A percentile compares a stretch with the other conserved stretches of the same genome.
Evolutionary conservation across 352 stramenopile species (phyloP).

Genomic region (Phytophthora cryptogea): DNA sequence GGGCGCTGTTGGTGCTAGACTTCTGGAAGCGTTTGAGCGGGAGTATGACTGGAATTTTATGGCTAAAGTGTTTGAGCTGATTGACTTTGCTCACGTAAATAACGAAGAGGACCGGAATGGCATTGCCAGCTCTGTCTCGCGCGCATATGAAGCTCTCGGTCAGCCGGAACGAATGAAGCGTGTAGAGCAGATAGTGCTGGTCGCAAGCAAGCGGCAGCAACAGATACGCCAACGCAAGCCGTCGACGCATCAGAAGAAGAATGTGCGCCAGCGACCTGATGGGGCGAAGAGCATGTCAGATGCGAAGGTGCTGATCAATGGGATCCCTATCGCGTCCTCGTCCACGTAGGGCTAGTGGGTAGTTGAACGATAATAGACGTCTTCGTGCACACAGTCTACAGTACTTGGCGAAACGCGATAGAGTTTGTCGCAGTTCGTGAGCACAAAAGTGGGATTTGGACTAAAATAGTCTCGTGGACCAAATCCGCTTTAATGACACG

Average conservation of each 20-base stretch:
- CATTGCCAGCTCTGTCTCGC: constrained; percentile 33
- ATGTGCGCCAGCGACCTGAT: background rate
- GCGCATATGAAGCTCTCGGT: constrained; percentile 39
- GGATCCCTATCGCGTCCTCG: constrained; percentile 28
- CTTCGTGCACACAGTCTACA: too few relatives aligned
- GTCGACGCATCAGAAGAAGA: constrained; percentile 12
- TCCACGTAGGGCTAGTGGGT: constrained; percentile 24
- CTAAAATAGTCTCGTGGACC: too few relatives aligned
- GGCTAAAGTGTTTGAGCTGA: constrained; percentile 37
- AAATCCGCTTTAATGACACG: too few relatives aligned
- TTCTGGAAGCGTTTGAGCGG: constrained; percentile 35
- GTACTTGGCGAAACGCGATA: too few relatives aligned
- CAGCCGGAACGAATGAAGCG: constrained; percentile 23
- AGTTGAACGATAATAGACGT: constrained; percentile 2
- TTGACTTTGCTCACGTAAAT: constrained; percentile 30
- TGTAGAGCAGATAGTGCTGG: constrained; percentile 21
- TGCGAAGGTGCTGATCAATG: constrained; percentile 20
- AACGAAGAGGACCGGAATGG: constrained; percentile 29
- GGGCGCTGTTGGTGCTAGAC: constrained; percentile 18
- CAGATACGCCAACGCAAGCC: constrained; percentile 16
- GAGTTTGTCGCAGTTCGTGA: too few relatives aligned
- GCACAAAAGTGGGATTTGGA: too few relatives aligned
- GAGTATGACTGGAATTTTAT: constrained; percentile 42
- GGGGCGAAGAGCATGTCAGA: background rate
- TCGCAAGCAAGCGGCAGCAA: constrained; percentile 24